Percentiles rank a stretch among this genome's conserved stretches.
These are phyloP conservation scores for Periconia sp. DNA, from an alignment of 2,329 filamentous ascomycete species.

Conservation along the genomic window DNA sequence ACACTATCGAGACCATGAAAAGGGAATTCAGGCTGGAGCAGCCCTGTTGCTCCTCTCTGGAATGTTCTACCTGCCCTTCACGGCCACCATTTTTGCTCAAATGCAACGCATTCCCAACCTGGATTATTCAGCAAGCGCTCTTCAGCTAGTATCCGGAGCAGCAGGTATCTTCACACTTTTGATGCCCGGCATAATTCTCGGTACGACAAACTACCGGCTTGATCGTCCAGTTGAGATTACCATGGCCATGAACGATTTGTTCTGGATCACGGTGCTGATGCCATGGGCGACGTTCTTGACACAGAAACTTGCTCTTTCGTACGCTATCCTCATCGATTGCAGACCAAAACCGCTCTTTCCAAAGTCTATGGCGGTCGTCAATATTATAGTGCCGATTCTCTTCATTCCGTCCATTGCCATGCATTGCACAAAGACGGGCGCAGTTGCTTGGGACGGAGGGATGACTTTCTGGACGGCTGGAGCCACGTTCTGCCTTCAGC, in stretches of 20 bases:
- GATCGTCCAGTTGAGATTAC: constrained; percentile 25
- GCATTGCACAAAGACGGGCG: constrained; percentile 11
- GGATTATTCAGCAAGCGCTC: constrained; percentile 10
- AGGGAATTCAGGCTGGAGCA: constrained; percentile 13
- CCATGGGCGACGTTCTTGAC: constrained; percentile 15
- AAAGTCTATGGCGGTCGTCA: constrained; percentile 10
- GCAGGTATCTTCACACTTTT: constrained; percentile 19
- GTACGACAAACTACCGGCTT: constrained; percentile 23
- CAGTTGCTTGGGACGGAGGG: constrained; percentile 16
- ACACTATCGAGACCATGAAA: constrained; percentile 13
- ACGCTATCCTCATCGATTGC: constrained; percentile 8
- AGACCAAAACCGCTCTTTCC: constrained; percentile 11
- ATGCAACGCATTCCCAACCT: constrained; percentile 26
- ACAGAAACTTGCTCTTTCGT: constrained; percentile 15
- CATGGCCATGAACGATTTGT: constrained; percentile 24
- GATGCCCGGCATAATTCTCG: constrained; percentile 24
- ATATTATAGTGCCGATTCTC: constrained; percentile 12
- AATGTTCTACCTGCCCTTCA: constrained; percentile 25
- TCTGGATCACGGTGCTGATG: constrained; percentile 20
- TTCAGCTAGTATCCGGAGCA: constrained; percentile 22
- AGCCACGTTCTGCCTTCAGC: constrained; percentile 11
- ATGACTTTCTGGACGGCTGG: constrained; percentile 17
- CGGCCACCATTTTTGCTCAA: constrained; percentile 24
- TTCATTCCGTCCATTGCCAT: constrained; percentile 13
- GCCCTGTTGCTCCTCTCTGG: constrained; percentile 20